Percentiles rank a stretch among this genome's conserved stretches.
Conservation (phyloP, 371 early-diverging fungal genomes). For the Syncephalis plumigaleata region DNA sequence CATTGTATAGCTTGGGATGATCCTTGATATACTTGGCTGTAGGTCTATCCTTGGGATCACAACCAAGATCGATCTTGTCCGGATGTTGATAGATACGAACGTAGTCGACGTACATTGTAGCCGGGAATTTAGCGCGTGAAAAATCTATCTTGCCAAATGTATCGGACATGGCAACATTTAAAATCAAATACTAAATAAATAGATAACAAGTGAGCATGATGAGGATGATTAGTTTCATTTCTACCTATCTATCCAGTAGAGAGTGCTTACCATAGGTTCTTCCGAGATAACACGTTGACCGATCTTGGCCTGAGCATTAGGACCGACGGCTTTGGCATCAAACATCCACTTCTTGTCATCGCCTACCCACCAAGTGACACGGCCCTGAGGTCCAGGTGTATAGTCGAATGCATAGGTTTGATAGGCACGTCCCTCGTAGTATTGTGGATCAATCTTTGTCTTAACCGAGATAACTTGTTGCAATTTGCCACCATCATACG, state of each 20-base stretch:
- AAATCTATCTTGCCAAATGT: constrained; percentile 17
- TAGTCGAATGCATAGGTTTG: constrained; percentile 4
- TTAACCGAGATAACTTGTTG: constrained; percentile 6
- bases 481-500: background rate
- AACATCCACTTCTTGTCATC: constrained; percentile 3
- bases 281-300: constrained; percentile 3
- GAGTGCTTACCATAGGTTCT: constrained; percentile 3
- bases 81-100: constrained; percentile 29
- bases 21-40: constrained; percentile 25
- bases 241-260: too few relatives aligned
- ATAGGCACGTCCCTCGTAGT: constrained; percentile 1
- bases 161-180: constrained; percentile 24
- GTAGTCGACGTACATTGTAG: constrained; percentile 23
- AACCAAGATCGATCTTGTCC: constrained; percentile 22
- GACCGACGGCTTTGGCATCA: constrained; percentile 1
- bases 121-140: constrained; percentile 15
- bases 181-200: constrained; percentile 2
- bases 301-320: constrained; percentile 1
- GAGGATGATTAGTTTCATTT: too few relatives aligned
- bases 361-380: constrained; percentile 3
- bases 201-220: too few relatives aligned
- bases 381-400: constrained; percentile 2
- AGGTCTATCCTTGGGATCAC: constrained; percentile 25
- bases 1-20: constrained; percentile 10
- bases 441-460: background rate